Evolutionary conservation across 2,329 filamentous ascomycete genomes (phyloP).

Genomic region (Blastomyces gilchristii): DNA sequence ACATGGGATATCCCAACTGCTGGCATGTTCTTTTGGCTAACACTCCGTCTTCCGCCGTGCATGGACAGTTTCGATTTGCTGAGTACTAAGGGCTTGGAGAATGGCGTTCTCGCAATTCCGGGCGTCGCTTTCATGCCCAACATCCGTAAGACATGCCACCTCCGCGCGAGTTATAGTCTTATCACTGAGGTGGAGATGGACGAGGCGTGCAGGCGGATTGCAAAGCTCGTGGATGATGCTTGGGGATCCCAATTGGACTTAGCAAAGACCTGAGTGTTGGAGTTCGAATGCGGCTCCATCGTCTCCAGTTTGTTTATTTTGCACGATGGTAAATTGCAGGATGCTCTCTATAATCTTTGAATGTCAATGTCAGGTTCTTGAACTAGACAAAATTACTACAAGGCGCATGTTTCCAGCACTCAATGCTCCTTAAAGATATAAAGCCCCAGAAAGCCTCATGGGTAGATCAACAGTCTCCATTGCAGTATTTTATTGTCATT

Average conservation of each 20-base stretch:
- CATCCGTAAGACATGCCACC: not conserved
- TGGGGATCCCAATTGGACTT: not conserved
- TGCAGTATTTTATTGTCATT: too few species aligned
- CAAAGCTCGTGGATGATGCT: not conserved
- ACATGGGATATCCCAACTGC: not conserved
- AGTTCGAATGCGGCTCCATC: not conserved
- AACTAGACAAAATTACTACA: too few species aligned
- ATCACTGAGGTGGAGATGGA: not conserved
- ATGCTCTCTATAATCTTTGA: not conserved
- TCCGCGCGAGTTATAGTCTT: constrained; percentile 1
- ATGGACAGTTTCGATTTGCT: not conserved
- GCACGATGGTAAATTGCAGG: not conserved
- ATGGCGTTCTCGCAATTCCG: not conserved
- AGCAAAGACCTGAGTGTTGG: not conserved
- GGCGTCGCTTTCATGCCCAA: not conserved
- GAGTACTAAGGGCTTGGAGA: not conserved
- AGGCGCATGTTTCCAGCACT: too few species aligned
- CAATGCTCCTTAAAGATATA: too few species aligned
- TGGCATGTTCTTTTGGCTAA: not conserved
- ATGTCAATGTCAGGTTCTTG: too few species aligned
- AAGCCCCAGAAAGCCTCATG: too few species aligned
- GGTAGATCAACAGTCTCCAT: too few species aligned
- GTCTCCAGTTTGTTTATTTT: not conserved
- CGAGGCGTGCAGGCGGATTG: not conserved
- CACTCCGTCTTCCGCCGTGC: not conserved